Evolutionary conservation across 148 eudicot species (phyloP).

Genomic region (Heliosperma pusillum): DNA sequence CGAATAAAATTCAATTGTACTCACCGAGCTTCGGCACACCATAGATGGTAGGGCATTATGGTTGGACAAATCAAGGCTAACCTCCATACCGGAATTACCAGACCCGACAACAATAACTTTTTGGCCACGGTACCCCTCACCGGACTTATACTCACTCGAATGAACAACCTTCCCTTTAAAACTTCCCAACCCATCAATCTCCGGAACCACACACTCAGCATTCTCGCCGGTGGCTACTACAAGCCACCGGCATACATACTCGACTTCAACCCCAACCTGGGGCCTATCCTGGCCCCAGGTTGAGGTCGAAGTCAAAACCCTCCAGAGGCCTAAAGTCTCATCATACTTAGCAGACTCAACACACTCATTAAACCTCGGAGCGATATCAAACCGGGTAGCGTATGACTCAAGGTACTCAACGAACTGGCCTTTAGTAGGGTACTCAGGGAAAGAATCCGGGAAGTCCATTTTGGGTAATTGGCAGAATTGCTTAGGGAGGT

Average conservation of each 20-base stretch:
- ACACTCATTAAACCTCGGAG: conserved; percentile 60
- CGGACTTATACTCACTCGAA: conserved; percentile 76
- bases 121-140: conserved; percentile 53
- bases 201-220: conserved; percentile 70
- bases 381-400: conserved; percentile 52
- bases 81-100: conserved; percentile 95
- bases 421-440: conserved; percentile 78
- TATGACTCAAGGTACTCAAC: conserved; percentile 71
- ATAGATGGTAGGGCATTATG: conserved; percentile 66
- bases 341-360: conserved; percentile 72
- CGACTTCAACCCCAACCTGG: conserved; percentile 37
- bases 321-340: conserved; percentile 54
- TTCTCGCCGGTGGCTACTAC: conserved; percentile 95
- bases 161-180: conserved; percentile 73
- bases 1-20: not conserved
- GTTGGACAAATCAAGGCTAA: conserved; percentile 79
- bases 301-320: conserved; percentile 43
- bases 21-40: conserved; percentile 63
- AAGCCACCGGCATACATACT: conserved; percentile 79
- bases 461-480: conserved; percentile 70
- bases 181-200: conserved; percentile 56
- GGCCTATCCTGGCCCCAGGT: not conserved
- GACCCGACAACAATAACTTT: conserved; percentile 83
- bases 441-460: conserved; percentile 69
- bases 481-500: conserved; percentile 82